phyloP scores from a whole-genome alignment of 2,329 filamentous ascomycete species.

The Phoma sp. region DNA sequence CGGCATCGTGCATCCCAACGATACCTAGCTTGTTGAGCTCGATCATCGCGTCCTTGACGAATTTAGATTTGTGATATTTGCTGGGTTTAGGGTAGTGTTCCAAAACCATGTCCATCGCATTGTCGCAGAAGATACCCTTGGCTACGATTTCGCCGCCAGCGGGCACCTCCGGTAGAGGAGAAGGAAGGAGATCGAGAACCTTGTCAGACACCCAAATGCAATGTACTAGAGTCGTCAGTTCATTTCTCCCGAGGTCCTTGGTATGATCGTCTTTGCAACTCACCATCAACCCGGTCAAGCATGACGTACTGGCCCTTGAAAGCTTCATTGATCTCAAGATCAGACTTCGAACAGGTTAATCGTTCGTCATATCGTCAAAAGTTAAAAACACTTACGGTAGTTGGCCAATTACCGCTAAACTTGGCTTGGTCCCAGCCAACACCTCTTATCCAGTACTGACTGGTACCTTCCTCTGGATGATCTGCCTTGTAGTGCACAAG shows the following conservation, averaged over 20 bases:
- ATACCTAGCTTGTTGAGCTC: constrained; percentile 70
- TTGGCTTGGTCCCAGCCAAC: constrained; percentile 75
- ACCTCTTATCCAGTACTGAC: constrained; percentile 69
- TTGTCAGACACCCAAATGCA: constrained; percentile 73
- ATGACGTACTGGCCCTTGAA: constrained; percentile 69
- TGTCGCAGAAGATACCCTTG: constrained; percentile 75
- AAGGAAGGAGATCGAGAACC: constrained; percentile 67
- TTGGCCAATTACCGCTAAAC: constrained; percentile 69
- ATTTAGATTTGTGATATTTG: constrained; percentile 60
- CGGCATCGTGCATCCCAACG: constrained; percentile 74
- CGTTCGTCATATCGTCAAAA: neutral
- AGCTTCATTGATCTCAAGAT: constrained; percentile 61
- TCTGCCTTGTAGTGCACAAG: constrained; percentile 60
- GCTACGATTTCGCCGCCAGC: constrained; percentile 70
- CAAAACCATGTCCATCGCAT: constrained; percentile 71
- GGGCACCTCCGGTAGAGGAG: constrained; percentile 58
- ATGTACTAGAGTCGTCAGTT: constrained; percentile 53
- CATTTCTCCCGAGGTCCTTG: too few species aligned
- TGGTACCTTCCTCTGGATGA: constrained; percentile 61
- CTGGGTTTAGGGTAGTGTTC: constrained; percentile 65
- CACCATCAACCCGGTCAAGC: constrained; percentile 70
- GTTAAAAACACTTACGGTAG: neutral
- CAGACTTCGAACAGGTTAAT: constrained; percentile 52
- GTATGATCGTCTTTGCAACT: neutral
- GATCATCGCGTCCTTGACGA: constrained; percentile 67